These are phyloP conservation scores for Papilionanthe hybrid DNA, from an alignment of 116 monocot species.

Conservation along the genomic window DNA sequence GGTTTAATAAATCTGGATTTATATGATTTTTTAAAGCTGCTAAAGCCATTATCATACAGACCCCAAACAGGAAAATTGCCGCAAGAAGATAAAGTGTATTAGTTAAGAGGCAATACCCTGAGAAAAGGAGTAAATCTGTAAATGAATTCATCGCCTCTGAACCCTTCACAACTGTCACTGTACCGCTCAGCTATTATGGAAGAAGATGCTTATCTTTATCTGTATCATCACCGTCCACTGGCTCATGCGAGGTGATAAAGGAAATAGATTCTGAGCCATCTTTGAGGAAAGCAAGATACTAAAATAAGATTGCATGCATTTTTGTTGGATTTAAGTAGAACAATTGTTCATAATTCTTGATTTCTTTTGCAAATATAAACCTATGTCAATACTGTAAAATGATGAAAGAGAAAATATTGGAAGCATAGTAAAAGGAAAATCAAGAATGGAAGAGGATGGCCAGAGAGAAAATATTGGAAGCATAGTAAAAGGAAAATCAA, in stretches of 20 bases:
- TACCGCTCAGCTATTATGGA: slow-evolving; percentile 25
- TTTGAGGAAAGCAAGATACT: slow-evolving; percentile 15
- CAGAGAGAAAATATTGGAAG: not conserved
- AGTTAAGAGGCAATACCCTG: not conserved
- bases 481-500: not conserved
- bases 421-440: not conserved
- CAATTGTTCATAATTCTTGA: no score
- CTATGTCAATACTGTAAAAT: not conserved
- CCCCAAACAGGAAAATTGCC: no score
- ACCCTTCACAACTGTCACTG: slow-evolving; percentile 41
- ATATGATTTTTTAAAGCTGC: no score
- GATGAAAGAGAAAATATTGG: not conserved
- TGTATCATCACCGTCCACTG: slow-evolving; percentile 52
- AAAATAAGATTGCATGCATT: not conserved
- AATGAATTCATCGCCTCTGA: not conserved
- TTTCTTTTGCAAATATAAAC: no score
- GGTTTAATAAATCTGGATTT: no score
- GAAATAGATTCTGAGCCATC: slow-evolving; percentile 54
- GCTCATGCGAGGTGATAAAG: slow-evolving; percentile 32
- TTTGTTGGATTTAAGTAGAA: no score
- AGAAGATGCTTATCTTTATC: slow-evolving; percentile 74
- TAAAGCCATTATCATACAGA: no score
- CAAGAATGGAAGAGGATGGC: not conserved
- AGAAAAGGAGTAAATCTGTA: no score
- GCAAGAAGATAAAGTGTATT: not conserved